phyloP scores from a whole-genome alignment of 441 rosid species.

The Pelargonium australe region DNA sequence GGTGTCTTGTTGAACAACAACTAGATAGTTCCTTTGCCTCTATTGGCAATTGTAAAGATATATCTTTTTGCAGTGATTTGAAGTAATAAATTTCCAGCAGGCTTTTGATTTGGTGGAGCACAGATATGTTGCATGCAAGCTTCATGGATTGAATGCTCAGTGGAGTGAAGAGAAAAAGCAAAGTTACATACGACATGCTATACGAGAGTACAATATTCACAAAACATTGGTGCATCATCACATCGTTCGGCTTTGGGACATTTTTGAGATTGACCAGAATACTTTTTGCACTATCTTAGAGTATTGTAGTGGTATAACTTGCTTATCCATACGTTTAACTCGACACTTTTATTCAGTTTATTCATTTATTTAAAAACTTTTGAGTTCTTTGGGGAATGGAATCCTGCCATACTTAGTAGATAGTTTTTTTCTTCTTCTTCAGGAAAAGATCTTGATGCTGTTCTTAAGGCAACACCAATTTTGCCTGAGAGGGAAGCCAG shows the following conservation, averaged over 20 bases:
- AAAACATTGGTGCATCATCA: slow-evolving; percentile 95
- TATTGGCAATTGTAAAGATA: slow-evolving; percentile 51
- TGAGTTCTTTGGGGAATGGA: background rate
- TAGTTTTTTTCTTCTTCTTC: slow-evolving; percentile 22
- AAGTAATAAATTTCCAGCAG: slow-evolving; percentile 74
- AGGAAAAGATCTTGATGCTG: slow-evolving; percentile 99
- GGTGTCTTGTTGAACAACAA: slow-evolving; percentile 20
- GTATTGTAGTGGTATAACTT: slow-evolving; percentile 75
- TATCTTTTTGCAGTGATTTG: slow-evolving; percentile 58
- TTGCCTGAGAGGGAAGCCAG: slow-evolving; percentile 96
- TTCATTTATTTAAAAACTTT: background rate
- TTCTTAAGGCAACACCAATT: slow-evolving; percentile 80
- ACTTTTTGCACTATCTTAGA: slow-evolving; percentile 97
- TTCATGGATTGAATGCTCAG: slow-evolving; percentile 95
- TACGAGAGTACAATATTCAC: slow-evolving; percentile 94
- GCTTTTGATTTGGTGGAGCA: slow-evolving; percentile 97
- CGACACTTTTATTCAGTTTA: slow-evolving; percentile 9
- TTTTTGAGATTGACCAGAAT: slow-evolving; percentile 92
- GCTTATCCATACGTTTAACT: background rate
- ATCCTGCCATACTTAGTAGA: slow-evolving; percentile 13
- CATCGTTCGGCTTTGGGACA: slow-evolving; percentile 99
- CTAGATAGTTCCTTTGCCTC: slow-evolving; percentile 38
- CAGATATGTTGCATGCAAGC: slow-evolving; percentile 96
- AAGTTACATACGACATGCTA: slow-evolving; percentile 92
- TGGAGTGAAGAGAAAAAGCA: slow-evolving; percentile 99